Evolutionary conservation across 805 yeast genomes (phyloP).

Genomic region (Candida fluviatilis): DNA sequence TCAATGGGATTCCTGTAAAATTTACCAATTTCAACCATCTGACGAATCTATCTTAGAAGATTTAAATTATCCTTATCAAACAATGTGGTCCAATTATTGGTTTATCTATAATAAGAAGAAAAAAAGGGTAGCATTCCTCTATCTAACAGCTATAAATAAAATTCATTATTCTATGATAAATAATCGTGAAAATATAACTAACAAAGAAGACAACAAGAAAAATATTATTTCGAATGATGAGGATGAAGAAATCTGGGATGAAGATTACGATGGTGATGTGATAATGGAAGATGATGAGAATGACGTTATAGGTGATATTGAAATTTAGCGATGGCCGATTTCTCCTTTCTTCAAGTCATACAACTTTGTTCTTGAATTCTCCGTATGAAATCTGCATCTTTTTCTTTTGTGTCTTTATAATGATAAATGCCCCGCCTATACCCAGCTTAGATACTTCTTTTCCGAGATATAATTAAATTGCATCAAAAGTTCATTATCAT

Average conservation of each 20-base stretch:
- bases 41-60: slow-evolving; percentile 64
- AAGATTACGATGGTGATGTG: slow-evolving; percentile 22
- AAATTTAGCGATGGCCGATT: no score
- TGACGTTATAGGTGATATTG: slow-evolving; percentile 37
- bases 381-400: no score
- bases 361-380: no score
- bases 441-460: no score
- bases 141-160: slow-evolving; percentile 51
- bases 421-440: no score
- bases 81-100: slow-evolving; percentile 79
- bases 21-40: slow-evolving; percentile 60
- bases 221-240: slow-evolving; percentile 23
- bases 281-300: slow-evolving; percentile 18
- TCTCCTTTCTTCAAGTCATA: no score
- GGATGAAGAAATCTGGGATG: slow-evolving; percentile 23
- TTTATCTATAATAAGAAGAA: slow-evolving; percentile 87
- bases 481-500: no score
- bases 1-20: slow-evolving; percentile 45
- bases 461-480: no score
- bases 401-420: no score
- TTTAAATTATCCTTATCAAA: slow-evolving; percentile 40
- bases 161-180: slow-evolving; percentile 33
- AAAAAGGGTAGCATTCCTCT: slow-evolving; percentile 86
- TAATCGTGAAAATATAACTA: slow-evolving; percentile 11
- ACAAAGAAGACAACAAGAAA: slow-evolving; percentile 15